phyloP scores from a whole-genome alignment of 768 basidiomycete species.

The Cytidiella melzeri region DNA sequence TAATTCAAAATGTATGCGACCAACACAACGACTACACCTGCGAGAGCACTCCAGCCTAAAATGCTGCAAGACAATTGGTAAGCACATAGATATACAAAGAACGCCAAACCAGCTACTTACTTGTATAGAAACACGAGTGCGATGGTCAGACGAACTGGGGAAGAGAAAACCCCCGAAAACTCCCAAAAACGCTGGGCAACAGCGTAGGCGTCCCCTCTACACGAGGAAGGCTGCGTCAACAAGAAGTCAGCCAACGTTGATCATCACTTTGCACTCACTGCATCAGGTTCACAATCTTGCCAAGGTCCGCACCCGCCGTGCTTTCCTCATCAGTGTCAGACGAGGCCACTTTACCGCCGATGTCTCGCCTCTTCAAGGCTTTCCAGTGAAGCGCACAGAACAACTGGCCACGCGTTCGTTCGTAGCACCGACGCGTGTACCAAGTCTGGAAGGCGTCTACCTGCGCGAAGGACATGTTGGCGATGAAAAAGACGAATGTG shows the following conservation, averaged over 20 bases:
- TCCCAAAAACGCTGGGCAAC: slow-evolving; percentile 72
- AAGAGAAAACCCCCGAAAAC: slow-evolving; percentile 55
- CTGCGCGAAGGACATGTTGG: slow-evolving; percentile 63
- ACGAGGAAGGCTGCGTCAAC: neutral
- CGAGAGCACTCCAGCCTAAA: slow-evolving; percentile 73
- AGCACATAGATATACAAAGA: too few relatives aligned
- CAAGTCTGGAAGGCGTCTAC: slow-evolving; percentile 57
- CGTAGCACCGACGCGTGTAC: slow-evolving; percentile 65
- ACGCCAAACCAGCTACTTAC: too few relatives aligned
- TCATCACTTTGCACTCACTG: slow-evolving; percentile 40
- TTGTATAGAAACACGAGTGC: slow-evolving; percentile 67
- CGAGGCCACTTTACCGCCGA: slow-evolving; percentile 40
- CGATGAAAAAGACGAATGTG: slow-evolving; percentile 53
- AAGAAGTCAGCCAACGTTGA: neutral
- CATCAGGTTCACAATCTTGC: slow-evolving; percentile 71
- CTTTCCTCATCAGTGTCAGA: slow-evolving; percentile 28
- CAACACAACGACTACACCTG: slow-evolving; percentile 61
- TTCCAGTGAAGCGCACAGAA: slow-evolving; percentile 70
- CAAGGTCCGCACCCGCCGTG: slow-evolving; percentile 47
- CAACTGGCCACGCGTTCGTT: slow-evolving; percentile 64
- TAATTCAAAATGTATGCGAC: slow-evolving; percentile 60
- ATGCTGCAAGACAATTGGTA: slow-evolving; percentile 36
- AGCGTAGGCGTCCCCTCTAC: slow-evolving; percentile 64
- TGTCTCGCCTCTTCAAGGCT: slow-evolving; percentile 52
- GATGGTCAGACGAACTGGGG: slow-evolving; percentile 59